Base-by-base conservation (phyloP, 805 yeast species). In the Myxozyma sirexii region DNA sequence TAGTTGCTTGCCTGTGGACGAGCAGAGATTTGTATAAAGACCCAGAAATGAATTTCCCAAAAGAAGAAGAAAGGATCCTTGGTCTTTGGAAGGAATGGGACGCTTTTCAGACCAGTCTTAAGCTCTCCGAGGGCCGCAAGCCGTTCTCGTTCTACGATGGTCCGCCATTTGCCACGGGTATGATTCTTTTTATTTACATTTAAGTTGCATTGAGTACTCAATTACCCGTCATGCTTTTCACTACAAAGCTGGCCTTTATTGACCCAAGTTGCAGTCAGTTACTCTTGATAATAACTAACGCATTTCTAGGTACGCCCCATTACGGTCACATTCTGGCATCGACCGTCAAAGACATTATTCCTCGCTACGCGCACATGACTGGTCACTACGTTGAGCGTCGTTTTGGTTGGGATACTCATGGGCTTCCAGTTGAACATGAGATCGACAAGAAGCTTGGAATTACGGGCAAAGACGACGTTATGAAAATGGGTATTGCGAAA, bases 321-420 rank as follows among this genome's bases (percentile, higher is more conserved):
- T 96, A 94, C 74, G 99, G 99, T 65, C 99, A 94, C 73, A 87
- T 94, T 71, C 79, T 94, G 75, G 96, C 98, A 1, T 94, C 98
- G 41, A 94, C 99, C 59, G 90, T 92, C 71, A 94, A 62, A 60
- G 99, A 94, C 78, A 90, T 94, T 67, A 93, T 94, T 57, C 99
- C 99, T 57, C 84, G 99, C 73, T 94, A 90, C 72, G 98, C 98
- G 61, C 88, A 96, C 65, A 93, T 94, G 99, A 93, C 88, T 69
- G 99, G 99, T 21, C 87, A 84, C 75, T 90, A 87, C 69, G 99
- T 94, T 44, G 97, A 90, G 77, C 89, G 99, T 78, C 84, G 98
- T 71, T 94, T 94, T 67, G 99, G 99, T 64, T 94, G 99, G 99
- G 99, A 94, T 77, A 94, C 99, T 57, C 99, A 94, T 75, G 99